These are phyloP conservation scores for Penicillium ochrochloron DNA, from an alignment of 495 filamentous ascomycete genomes.

Conservation along the genomic window DNA sequence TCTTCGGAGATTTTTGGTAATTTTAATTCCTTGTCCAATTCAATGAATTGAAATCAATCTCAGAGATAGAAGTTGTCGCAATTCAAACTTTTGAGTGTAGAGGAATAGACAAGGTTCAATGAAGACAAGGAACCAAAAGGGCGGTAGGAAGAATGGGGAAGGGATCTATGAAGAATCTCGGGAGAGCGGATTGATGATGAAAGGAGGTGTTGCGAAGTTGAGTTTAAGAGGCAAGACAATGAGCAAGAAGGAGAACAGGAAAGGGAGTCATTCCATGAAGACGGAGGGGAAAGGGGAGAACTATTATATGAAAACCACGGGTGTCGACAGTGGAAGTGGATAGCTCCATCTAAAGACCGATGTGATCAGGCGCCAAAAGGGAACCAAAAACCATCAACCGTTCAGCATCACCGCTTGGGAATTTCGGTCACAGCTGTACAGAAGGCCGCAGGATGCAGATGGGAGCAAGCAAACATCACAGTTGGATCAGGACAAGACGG, in stretches of 20 bases:
- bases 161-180: conserved; percentile 40
- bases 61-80: background rate
- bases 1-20: background rate
- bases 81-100: background rate
- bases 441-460: conserved; percentile 42
- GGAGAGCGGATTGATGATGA: conserved; percentile 2
- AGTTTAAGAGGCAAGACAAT: conserved; percentile 12
- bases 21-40: background rate
- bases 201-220: conserved; percentile 1
- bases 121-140: conserved; percentile 8
- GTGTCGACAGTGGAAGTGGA: conserved; percentile 41
- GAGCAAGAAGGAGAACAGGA: conserved; percentile 20
- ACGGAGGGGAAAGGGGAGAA: conserved; percentile 37
- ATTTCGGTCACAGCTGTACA: conserved; percentile 53
- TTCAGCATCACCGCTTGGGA: conserved; percentile 36
- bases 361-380: conserved; percentile 48
- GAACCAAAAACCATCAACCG: conserved; percentile 40
- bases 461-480: conserved; percentile 43
- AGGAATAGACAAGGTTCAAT: background rate
- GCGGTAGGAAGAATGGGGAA: conserved; percentile 28
- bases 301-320: conserved; percentile 33
- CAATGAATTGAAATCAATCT: background rate
- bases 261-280: conserved; percentile 29
- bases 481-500: conserved; percentile 32
- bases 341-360: conserved; percentile 40